Conservation (phyloP, 2,329 filamentous ascomycete genomes). For the Aspergillus eucalypticola region DNA sequence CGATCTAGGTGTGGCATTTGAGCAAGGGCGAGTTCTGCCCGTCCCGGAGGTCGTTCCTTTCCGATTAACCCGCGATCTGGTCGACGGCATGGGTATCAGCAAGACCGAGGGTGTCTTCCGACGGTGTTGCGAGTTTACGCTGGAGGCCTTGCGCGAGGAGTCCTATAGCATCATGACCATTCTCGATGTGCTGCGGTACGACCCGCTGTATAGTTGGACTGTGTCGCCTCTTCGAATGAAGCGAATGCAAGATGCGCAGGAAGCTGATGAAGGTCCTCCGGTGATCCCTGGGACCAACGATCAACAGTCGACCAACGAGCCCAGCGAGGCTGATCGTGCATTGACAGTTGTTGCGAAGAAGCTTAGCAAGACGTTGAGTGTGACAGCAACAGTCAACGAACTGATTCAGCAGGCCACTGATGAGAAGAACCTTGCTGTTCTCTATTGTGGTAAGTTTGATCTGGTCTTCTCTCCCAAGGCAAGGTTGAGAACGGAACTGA, state of each 20-base stretch:
- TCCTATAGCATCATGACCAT: conserved; percentile 98
- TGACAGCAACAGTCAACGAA: conserved; percentile 93
- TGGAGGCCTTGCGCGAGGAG: conserved; percentile 92
- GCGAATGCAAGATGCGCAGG: conserved; percentile 63
- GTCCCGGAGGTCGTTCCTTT: conserved; percentile 97
- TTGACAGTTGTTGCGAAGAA: conserved; percentile 95
- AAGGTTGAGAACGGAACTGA: background rate
- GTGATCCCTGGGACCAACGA: conserved; percentile 32
- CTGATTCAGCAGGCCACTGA: conserved; percentile 95
- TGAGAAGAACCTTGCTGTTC: conserved; percentile 83
- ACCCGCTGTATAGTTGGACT: conserved; percentile 95
- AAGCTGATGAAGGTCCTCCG: conserved; percentile 42
- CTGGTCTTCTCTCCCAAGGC: background rate
- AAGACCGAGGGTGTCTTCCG: conserved; percentile 95
- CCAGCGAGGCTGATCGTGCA: conserved; percentile 84
- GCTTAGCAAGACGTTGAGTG: conserved; percentile 87
- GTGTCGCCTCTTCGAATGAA: conserved; percentile 70
- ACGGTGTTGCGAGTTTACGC: conserved; percentile 96
- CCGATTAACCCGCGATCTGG: conserved; percentile 86
- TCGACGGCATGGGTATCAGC: conserved; percentile 95
- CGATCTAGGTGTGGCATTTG: conserved; percentile 94
- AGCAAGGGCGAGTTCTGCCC: conserved; percentile 90
- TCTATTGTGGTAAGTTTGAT: conserved; percentile 70
- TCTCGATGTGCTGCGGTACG: conserved; percentile 94
- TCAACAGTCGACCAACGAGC: conserved; percentile 53